A percentile compares a stretch with the other conserved stretches of the same genome.
Evolutionary conservation across 352 stramenopile genomes (phyloP).

Genomic region (Phytopythium cucurbitacearum): DNA sequence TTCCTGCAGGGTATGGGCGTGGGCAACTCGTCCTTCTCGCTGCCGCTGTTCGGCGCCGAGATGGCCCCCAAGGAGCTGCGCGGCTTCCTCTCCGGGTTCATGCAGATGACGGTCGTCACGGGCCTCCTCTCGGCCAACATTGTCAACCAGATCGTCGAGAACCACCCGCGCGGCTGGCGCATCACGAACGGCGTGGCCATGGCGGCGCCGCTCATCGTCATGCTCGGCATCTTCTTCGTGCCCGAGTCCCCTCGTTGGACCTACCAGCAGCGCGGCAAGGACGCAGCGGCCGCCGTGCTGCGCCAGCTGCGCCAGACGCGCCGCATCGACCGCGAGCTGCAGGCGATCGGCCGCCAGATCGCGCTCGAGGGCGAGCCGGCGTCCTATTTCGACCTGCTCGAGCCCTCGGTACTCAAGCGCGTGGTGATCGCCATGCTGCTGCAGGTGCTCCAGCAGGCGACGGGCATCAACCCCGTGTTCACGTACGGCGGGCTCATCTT

Average conservation of each 20-base stretch:
- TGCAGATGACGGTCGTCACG: conserved; percentile 58
- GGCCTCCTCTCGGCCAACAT: conserved; percentile 39
- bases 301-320: conserved; percentile 35
- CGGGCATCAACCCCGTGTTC: conserved; percentile 47
- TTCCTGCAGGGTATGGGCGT: conserved; percentile 41
- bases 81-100: conserved; percentile 56
- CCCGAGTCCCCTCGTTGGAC: conserved; percentile 34
- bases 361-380: conserved; percentile 24
- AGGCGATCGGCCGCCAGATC: conserved; percentile 41
- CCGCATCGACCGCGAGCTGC: conserved; percentile 33
- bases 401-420: conserved; percentile 32
- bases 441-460: conserved; percentile 44
- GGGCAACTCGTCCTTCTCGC: conserved; percentile 48
- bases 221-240: conserved; percentile 45
- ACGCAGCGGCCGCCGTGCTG: conserved; percentile 32
- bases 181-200: conserved; percentile 41
- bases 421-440: conserved; percentile 40
- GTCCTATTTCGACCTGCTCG: conserved; percentile 37
- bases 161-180: conserved; percentile 29
- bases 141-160: conserved; percentile 35
- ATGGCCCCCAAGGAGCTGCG: conserved; percentile 59
- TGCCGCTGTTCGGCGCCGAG: conserved; percentile 49
- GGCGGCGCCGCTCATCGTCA: conserved; percentile 37
- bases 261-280: conserved; percentile 34
- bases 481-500: conserved; percentile 46